Evolutionary conservation across 257 asterid species (phyloP).

Genomic region (Jasminum sambac): DNA sequence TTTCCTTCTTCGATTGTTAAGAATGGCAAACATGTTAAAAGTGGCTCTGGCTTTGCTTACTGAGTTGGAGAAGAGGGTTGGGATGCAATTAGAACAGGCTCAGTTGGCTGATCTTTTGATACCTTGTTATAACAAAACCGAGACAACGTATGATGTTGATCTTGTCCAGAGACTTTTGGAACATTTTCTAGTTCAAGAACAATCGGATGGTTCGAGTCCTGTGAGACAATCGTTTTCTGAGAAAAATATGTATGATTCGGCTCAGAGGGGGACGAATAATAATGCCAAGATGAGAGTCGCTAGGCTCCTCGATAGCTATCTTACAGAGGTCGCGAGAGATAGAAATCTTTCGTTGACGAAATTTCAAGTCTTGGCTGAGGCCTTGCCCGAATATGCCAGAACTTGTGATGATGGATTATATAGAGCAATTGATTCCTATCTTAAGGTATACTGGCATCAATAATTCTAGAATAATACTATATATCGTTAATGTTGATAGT

Average conservation of each 20-base stretch:
- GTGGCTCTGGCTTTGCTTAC: constrained; percentile 91
- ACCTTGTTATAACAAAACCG: constrained; percentile 63
- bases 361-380: constrained; percentile 91
- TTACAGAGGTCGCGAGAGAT: constrained; percentile 89
- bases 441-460: constrained; percentile 53
- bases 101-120: constrained; percentile 69
- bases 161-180: constrained; percentile 90
- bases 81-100: constrained; percentile 96
- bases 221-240: constrained; percentile 55
- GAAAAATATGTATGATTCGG: constrained; percentile 50
- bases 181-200: constrained; percentile 90
- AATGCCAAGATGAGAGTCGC: constrained; percentile 89
- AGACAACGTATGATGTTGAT: constrained; percentile 75
- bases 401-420: constrained; percentile 85
- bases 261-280: constrained; percentile 44
- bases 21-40: constrained; percentile 79
- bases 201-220: constrained; percentile 72
- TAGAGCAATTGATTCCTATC: constrained; percentile 91
- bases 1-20: constrained; percentile 69
- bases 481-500: too few species aligned
- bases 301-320: constrained; percentile 86
- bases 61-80: constrained; percentile 87
- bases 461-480: too few species aligned
- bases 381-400: constrained; percentile 86
- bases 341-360: constrained; percentile 69